These are phyloP conservation scores for Aristolochia fimbriata DNA, from an alignment of 164 flowering plant species.

Conservation along the genomic window DNA sequence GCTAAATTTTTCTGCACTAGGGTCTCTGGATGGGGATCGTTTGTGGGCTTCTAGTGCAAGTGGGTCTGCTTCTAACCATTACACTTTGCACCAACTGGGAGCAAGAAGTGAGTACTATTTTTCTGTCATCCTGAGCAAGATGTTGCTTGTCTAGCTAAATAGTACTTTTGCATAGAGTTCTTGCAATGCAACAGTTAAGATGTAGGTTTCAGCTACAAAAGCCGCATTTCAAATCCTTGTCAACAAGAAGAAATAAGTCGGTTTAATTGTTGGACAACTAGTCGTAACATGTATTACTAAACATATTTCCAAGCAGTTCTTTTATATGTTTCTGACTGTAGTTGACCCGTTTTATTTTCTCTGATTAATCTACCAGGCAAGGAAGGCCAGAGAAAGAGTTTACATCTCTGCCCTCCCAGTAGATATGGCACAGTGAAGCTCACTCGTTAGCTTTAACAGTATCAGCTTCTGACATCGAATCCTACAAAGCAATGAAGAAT, in stretches of 20 bases:
- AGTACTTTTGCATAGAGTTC: not conserved
- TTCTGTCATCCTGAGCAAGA: not conserved
- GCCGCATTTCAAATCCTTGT: no score
- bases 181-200: not conserved
- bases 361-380: not conserved
- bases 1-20: constrained; percentile 16
- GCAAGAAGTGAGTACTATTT: constrained; percentile 33
- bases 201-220: not conserved
- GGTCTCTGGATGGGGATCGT: constrained; percentile 73
- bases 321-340: not conserved
- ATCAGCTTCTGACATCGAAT: not conserved
- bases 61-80: constrained; percentile 23
- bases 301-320: not conserved
- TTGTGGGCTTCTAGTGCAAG: constrained; percentile 51
- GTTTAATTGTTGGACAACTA: no score
- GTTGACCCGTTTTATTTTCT: not conserved
- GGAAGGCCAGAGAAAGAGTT: no score
- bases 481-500: not conserved
- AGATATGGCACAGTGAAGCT: constrained; percentile 4
- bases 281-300: no score
- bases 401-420: constrained; percentile 4
- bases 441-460: not conserved
- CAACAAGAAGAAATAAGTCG: no score
- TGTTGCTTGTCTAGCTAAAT: not conserved
- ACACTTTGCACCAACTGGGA: constrained; percentile 64